A percentile compares a stretch with the other conserved stretches of the same genome.
phyloP scores from a whole-genome alignment of 306 rosid genomes.

The Dryas alaskensis region DNA sequence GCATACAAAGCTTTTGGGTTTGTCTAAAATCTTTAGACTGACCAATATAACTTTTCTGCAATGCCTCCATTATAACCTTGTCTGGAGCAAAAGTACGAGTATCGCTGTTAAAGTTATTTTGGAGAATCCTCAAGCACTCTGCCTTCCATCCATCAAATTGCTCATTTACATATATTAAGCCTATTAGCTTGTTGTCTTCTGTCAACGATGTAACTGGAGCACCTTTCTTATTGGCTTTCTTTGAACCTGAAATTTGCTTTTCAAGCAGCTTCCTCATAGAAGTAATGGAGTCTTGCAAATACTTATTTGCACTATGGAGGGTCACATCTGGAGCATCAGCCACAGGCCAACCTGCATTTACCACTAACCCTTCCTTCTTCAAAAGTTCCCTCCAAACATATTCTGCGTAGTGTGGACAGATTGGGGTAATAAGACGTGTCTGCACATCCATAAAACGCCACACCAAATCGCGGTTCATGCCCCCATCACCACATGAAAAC shows the following conservation, averaged over 20 bases:
- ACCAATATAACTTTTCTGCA: slow-evolving; percentile 52
- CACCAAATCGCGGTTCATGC: slow-evolving; percentile 65
- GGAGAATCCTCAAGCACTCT: slow-evolving; percentile 66
- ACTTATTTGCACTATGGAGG: slow-evolving; percentile 71
- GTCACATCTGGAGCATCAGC: slow-evolving; percentile 69
- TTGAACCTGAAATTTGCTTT: slow-evolving; percentile 71
- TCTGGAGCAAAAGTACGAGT: slow-evolving; percentile 51
- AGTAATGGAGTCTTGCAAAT: slow-evolving; percentile 78
- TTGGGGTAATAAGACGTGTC: slow-evolving; percentile 80
- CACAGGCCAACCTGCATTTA: slow-evolving; percentile 81
- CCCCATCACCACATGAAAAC: slow-evolving; percentile 73
- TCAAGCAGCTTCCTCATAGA: slow-evolving; percentile 85
- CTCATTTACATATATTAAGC: slow-evolving; percentile 72
- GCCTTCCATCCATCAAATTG: slow-evolving; percentile 85
- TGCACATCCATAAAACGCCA: slow-evolving; percentile 89
- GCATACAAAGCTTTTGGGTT: slow-evolving; percentile 70
- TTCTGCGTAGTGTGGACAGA: slow-evolving; percentile 89
- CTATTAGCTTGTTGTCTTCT: slow-evolving; percentile 45
- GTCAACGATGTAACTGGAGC: slow-evolving; percentile 40
- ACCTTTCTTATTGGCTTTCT: slow-evolving; percentile 61
- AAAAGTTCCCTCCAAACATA: slow-evolving; percentile 73
- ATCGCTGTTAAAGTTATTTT: slow-evolving; percentile 38
- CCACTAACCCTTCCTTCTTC: slow-evolving; percentile 75
- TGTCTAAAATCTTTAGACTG: slow-evolving; percentile 52
- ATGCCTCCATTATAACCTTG: slow-evolving; percentile 56